Conservation (phyloP, 1,284 basidiomycete genomes). For the Microbotryum scabiosae region DNA sequence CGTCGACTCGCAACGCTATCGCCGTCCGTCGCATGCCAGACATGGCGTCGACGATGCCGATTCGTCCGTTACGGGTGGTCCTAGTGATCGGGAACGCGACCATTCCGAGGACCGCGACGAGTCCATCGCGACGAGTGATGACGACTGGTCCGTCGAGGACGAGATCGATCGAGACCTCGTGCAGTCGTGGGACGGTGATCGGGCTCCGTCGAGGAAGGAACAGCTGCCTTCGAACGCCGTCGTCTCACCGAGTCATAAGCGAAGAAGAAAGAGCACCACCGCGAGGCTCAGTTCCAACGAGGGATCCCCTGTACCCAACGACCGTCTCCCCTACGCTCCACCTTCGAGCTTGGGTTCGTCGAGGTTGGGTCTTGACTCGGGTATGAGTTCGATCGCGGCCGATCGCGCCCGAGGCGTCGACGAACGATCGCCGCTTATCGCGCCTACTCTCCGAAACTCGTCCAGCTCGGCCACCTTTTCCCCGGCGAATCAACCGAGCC, state of each 20-base stretch:
- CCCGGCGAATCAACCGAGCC: neutral
- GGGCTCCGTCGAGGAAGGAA: neutral
- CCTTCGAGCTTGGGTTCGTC: neutral
- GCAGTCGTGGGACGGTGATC: neutral
- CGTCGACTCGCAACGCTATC: slow-evolving; percentile 26
- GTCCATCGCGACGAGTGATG: slow-evolving; percentile 3
- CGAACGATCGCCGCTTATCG: slow-evolving; percentile 1
- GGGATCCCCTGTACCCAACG: neutral
- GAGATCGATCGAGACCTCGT: neutral
- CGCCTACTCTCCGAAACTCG: neutral
- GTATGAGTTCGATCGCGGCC: neutral
- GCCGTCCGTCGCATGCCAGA: slow-evolving; percentile 9
- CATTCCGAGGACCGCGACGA: slow-evolving; percentile 32
- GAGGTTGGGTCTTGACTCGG: neutral
- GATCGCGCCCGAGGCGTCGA: neutral
- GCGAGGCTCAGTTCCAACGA: neutral
- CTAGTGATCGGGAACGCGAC: slow-evolving; percentile 27
- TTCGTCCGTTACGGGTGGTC: slow-evolving; percentile 12
- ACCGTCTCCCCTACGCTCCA: neutral
- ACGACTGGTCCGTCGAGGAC: slow-evolving; percentile 2
- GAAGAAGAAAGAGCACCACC: too few relatives aligned
- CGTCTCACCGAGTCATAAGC: too few relatives aligned
- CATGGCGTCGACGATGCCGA: slow-evolving; percentile 18
- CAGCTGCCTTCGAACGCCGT: slow-evolving; percentile 26
- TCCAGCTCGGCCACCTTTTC: neutral